phyloP scores from a whole-genome alignment of 208 protist genomes.

The Leptomonas pyrrhocoris region DNA sequence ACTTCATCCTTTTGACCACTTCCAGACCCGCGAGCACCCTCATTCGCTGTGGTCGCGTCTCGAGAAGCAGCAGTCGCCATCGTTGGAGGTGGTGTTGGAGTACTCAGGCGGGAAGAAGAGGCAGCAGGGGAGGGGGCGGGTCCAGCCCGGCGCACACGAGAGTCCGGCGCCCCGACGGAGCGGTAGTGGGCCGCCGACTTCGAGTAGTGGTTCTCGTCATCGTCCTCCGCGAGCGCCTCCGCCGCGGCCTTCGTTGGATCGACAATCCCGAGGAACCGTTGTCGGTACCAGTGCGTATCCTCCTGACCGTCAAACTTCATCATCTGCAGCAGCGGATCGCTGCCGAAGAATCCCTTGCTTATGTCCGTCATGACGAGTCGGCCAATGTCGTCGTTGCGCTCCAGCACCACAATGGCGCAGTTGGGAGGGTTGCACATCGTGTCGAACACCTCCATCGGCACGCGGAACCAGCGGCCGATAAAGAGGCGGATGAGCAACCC shows the following conservation, averaged over 20 bases:
- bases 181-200: conserved; percentile 44
- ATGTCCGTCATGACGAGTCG: conserved; percentile 82
- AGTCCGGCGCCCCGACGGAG: conserved; percentile 37
- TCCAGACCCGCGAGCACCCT: too few relatives aligned
- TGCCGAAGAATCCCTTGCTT: conserved; percentile 85
- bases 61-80: too few relatives aligned
- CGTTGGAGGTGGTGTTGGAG: too few relatives aligned
- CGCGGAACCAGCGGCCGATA: conserved; percentile 81
- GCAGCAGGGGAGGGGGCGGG: conserved; percentile 1
- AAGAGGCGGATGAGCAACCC: conserved; percentile 88
- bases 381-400: conserved; percentile 59
- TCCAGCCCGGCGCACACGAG: conserved; percentile 11
- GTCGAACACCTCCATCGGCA: conserved; percentile 87
- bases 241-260: conserved; percentile 30
- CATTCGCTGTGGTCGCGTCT: too few relatives aligned
- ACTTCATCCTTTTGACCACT: too few relatives aligned
- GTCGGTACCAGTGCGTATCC: conserved; percentile 66
- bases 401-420: conserved; percentile 83
- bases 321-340: conserved; percentile 79
- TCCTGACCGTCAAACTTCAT: conserved; percentile 83
- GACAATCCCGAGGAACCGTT: conserved; percentile 60
- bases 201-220: conserved; percentile 70
- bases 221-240: conserved; percentile 40
- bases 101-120: too few relatives aligned
- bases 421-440: conserved; percentile 91